Evolutionary conservation across 371 early-diverging fungal genomes (phyloP), one percentile per base, ranked within the genome.

Genomic region (Smittium culicis): DNA sequence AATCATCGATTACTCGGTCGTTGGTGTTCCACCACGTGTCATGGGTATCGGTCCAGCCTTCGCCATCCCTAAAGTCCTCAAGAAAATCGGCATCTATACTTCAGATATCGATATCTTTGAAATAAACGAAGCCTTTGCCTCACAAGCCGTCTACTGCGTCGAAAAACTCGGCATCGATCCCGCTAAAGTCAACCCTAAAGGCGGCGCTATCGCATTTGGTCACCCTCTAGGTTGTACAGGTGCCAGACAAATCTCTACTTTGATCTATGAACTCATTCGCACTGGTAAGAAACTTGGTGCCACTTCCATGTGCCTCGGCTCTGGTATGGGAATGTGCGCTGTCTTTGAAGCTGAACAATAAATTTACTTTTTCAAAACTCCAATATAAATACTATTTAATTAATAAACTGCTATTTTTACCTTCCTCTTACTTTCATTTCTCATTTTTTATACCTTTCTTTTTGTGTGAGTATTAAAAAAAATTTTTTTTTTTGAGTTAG

Each of bases 61-160:
- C 1, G 95, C 99, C 56, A 94, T 96, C 69, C 76, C 82, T 55
- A 87, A 84, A 1, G 95, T 92, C 0, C 84, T 98, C 68, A 84
- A 85, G 71, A 83, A 85, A 70, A 20, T 20, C 5, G 20, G 20
- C 25, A 76, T 94, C 66, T 71, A 78, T 17, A 74, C 95, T 66
- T 82, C 83, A 61, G 89, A 97, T 72, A 94, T 98, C 85, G 89
- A 86, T 69, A 74, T 90, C 54, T 75, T 96, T 66, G 99, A 98
- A 80, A 89, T 98, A 74, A 98, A 98, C 79, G 97, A 98, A 80
- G 99, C 99, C 17, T 98, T 98, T 81, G 93, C 96, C 58, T 88
- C 91, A 34, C 96, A 96, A 76, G 90, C 86, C 71, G 76, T 97
- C 67, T 89, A 94, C 25, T 92, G 93, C 54, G 88, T 87, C 75